A percentile compares a stretch with the other conserved stretches of the same genome.
These are phyloP conservation scores for Malassezia slooffiae DNA, from an alignment of 1,284 basidiomycete genomes.

Conservation along the genomic window DNA sequence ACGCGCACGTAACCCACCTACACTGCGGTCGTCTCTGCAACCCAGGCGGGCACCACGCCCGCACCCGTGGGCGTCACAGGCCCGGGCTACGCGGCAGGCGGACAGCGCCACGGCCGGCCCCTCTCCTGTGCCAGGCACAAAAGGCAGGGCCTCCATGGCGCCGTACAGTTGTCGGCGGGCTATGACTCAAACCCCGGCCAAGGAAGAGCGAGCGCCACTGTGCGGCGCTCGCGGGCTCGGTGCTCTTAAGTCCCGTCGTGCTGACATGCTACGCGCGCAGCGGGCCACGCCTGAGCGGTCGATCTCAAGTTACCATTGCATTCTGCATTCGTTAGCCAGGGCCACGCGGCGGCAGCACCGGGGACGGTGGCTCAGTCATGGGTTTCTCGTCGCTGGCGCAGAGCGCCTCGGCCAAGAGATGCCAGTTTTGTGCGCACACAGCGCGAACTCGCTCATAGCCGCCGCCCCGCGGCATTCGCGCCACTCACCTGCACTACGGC, in stretches of 20 bases:
- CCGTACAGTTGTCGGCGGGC: conserved; percentile 13
- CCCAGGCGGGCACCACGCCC: too few relatives aligned
- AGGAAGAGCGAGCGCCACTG: not conserved
- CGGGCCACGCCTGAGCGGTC: too few relatives aligned
- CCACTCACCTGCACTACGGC: too few relatives aligned
- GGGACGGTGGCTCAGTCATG: conserved; percentile 7
- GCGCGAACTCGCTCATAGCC: too few relatives aligned
- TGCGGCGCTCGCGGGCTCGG: conserved; percentile 12
- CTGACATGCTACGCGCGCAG: not conserved
- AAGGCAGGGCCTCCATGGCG: conserved; percentile 4
- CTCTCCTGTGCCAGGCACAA: conserved; percentile 7
- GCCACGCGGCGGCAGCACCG: not conserved
- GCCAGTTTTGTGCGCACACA: too few relatives aligned
- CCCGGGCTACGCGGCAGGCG: conserved; percentile 1
- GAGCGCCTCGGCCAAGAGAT: conserved; percentile 16
- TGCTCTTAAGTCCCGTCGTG: conserved; percentile 20
- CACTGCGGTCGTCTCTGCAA: too few relatives aligned
- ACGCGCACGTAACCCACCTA: too few relatives aligned
- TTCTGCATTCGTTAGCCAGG: not conserved
- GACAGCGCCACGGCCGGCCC: too few relatives aligned
- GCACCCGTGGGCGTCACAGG: too few relatives aligned
- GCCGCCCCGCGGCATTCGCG: too few relatives aligned
- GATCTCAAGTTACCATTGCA: not conserved
- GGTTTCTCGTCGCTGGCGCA: conserved; percentile 7
- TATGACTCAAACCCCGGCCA: conserved; percentile 21